Base-by-base conservation (phyloP, 2,329 filamentous ascomycete genomes). In the Plenodomus biglobosus region DNA sequence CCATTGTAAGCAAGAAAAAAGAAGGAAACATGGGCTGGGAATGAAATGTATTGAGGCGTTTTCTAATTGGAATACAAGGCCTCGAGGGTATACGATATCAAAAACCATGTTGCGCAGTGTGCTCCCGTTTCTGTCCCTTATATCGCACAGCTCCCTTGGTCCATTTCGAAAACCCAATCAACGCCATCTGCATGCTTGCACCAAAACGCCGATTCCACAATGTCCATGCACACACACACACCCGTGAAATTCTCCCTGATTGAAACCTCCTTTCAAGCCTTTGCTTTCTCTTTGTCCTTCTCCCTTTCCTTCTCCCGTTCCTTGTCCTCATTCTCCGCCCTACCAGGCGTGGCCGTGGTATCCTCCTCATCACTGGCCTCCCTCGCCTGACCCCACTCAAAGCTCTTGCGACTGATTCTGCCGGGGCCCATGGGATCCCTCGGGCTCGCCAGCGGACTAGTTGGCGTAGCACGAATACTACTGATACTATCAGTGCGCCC, bases 401-500 rank as follows among this genome's bases (percentile, higher is more conserved):
- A 66, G 44, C 69, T 71, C 36, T 64, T 58, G 22, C 70, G 54
- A 37, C 61, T 69, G 44, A 70, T 45, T 41, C 62, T 64, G 3
- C 58, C 65, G 2, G 64, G 63, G 2, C 63, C 55, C 42, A 70
- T 59, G 7, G 70, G 55, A 36, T 75, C 68, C 16, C 69, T 68
- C 1, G 75, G 73, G 52, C 82, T 87, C 2, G 81, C 80, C 32
- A 91, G 71, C 13, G 86, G 84, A 57, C 84, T 87, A 22, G 79
- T 72, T 15, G 73, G 76, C 15, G 65, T 65, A 21, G 71, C 68
- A 21, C 80, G 82, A 55, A 91, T 85, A 69, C 88, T 92, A 52
- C 79, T 87, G 45, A 92, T 83, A 71, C 91, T 95, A 68, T 95
- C 90, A 41, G 89, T 86, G 53, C 90, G 81, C 2, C 82, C 84